Evolutionary conservation across 768 basidiomycete genomes (phyloP).

Genomic region (Pisolithus microcarpus): DNA sequence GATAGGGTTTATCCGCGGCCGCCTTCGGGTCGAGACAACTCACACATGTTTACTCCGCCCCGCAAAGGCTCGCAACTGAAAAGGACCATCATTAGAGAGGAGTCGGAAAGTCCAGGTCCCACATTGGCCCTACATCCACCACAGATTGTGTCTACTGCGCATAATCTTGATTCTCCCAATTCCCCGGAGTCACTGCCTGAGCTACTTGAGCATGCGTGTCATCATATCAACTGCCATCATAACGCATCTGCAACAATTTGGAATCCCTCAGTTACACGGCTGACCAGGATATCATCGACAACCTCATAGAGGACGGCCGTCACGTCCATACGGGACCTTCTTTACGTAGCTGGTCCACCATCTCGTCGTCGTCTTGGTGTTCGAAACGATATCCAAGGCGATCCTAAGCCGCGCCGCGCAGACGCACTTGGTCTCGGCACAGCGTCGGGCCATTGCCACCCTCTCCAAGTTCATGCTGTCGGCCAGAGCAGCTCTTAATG

Average conservation of each 20-base stretch:
- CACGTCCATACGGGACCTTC: slow-evolving; percentile 58
- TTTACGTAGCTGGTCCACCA: slow-evolving; percentile 56
- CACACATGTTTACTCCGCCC: background rate
- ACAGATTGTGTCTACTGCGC: slow-evolving; percentile 24
- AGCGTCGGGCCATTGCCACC: slow-evolving; percentile 78
- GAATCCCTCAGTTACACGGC: slow-evolving; percentile 39
- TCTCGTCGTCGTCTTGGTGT: slow-evolving; percentile 52
- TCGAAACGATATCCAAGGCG: slow-evolving; percentile 19
- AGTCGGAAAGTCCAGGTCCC: slow-evolving; percentile 4
- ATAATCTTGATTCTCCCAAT: slow-evolving; percentile 45
- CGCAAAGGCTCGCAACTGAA: slow-evolving; percentile 6
- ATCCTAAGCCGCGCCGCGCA: slow-evolving; percentile 36
- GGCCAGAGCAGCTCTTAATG: slow-evolving; percentile 66
- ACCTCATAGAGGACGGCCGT: slow-evolving; percentile 54
- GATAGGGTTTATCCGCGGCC: background rate
- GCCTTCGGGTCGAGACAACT: background rate
- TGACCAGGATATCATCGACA: slow-evolving; percentile 53
- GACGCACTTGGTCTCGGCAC: slow-evolving; percentile 63
- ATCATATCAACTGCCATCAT: slow-evolving; percentile 56
- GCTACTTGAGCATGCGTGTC: slow-evolving; percentile 48
- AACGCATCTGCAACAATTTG: slow-evolving; percentile 47
- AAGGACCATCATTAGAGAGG: slow-evolving; percentile 1
- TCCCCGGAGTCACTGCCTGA: slow-evolving; percentile 53
- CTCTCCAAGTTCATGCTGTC: slow-evolving; percentile 84
- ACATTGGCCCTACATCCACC: background rate